A percentile compares a stretch with the other conserved stretches of the same genome.
Evolutionary conservation across 2,329 filamentous ascomycete species (phyloP).

Genomic region (Stagonosporopsis chrysanthemi): DNA sequence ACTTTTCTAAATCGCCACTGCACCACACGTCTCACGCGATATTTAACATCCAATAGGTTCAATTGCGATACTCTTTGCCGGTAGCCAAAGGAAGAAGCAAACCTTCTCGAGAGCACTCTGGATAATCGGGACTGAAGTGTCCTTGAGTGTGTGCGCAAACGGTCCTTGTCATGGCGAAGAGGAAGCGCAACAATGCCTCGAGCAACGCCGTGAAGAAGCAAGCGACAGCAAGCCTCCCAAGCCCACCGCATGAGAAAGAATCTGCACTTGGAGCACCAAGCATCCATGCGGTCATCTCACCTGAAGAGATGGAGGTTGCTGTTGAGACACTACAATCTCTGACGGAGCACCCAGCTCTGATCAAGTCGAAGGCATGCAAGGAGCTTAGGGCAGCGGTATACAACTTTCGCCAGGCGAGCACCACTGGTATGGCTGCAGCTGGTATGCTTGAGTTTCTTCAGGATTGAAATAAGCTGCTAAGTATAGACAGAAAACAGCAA

Average conservation of each 20-base stretch:
- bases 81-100: neutral
- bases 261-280: constrained; percentile 55
- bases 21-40: constrained; percentile 12
- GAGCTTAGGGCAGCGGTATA: constrained; percentile 72
- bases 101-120: neutral
- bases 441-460: constrained; percentile 42
- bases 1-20: constrained; percentile 19
- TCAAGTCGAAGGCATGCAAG: constrained; percentile 73
- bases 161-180: constrained; percentile 34
- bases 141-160: neutral
- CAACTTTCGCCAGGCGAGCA: constrained; percentile 73
- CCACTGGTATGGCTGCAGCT: constrained; percentile 68
- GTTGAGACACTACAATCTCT: constrained; percentile 69
- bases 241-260: constrained; percentile 35
- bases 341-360: constrained; percentile 65
- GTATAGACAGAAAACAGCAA: constrained; percentile 61
- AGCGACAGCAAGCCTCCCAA: constrained; percentile 31
- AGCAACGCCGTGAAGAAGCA: constrained; percentile 34
- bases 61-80: neutral
- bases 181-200: constrained; percentile 36
- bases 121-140: neutral
- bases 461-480: constrained; percentile 8
- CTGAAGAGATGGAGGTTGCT: constrained; percentile 72
- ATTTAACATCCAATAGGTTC: neutral
- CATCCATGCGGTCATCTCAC: constrained; percentile 63